These are phyloP conservation scores for Plasmopara muralis DNA, from an alignment of 352 stramenopile genomes.

Conservation along the genomic window DNA sequence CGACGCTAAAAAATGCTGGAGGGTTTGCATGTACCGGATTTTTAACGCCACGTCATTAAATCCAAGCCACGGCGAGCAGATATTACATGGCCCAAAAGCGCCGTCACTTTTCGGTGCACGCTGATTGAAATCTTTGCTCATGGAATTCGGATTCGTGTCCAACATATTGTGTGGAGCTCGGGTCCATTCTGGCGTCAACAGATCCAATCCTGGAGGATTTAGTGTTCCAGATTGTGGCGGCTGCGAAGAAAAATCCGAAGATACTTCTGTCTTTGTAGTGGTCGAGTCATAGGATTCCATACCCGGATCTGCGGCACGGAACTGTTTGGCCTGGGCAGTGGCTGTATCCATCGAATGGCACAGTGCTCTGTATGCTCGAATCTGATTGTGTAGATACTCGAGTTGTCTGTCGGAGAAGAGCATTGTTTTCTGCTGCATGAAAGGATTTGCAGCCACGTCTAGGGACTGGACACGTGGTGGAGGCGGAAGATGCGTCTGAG, in stretches of 20 bases:
- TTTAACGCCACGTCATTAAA: constrained; percentile 70
- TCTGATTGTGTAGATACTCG: constrained; percentile 81
- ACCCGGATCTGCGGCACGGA: constrained; percentile 2
- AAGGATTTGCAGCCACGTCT: constrained; percentile 48
- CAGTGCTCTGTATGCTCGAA: constrained; percentile 75
- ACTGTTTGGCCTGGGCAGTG: constrained; percentile 27
- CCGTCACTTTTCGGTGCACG: constrained; percentile 43
- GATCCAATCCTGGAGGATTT: constrained; percentile 20
- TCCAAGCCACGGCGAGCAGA: constrained; percentile 53
- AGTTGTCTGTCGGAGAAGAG: constrained; percentile 85
- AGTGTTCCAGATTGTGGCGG: neutral
- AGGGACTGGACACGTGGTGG: constrained; percentile 17
- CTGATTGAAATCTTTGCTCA: constrained; percentile 62
- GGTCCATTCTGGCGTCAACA: constrained; percentile 59
- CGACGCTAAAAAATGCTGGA: constrained; percentile 62
- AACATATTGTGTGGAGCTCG: constrained; percentile 41
- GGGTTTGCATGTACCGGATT: constrained; percentile 59
- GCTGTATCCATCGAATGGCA: constrained; percentile 80
- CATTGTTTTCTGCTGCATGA: constrained; percentile 53
- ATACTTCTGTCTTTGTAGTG: constrained; percentile 1
- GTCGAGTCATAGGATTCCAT: constrained; percentile 2
- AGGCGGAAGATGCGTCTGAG: constrained; percentile 16
- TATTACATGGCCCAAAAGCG: constrained; percentile 54
- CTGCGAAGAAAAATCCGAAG: neutral
- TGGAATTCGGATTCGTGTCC: constrained; percentile 53